Base-by-base conservation (phyloP, 2,329 filamentous ascomycete species). In the Xylaria sp. region DNA sequence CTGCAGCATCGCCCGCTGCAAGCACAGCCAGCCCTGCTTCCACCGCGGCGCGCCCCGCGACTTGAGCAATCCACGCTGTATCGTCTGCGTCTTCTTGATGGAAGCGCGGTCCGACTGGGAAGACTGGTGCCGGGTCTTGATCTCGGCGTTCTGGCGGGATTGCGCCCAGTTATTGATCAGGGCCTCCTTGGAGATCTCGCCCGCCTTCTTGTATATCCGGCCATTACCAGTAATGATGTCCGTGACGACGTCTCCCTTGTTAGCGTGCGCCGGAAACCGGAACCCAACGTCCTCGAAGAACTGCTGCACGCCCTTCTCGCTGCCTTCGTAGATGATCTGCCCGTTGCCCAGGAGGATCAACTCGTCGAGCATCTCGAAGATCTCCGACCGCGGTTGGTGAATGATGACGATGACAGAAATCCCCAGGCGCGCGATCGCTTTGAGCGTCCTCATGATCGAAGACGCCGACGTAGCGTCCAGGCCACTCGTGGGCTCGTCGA, bases 221-320 rank as follows among this genome's bases (percentile, higher is more conserved):
- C 84, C 84, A 64, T 86, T 83, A 2, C 85, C 85, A 0, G 84
- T 84, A 67, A 87, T 83, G 65, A 88, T 87, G 56, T 88, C 85
- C n/a, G 85, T 85, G 23, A 88, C 79, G 1, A 84, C 77, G 64
- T 88, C 86, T 8, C 83, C 85, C 5, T 79, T 80, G 65, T 88
- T 88, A 46, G 77, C 78, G 60, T 82, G 77, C 15, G 72, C 62
- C 0, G 80, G 80, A 61, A 88, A 85, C 0, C 72, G 68, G 71
- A 83, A 87, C 2, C 85, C 85, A 12, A 83, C 72, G 35, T 75
- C 69, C 67, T 84, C 79, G 60, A 88, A 87, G 70, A 84, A 86
- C 2, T 67, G 60, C 53, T 79, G 78, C 1, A 81, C 80, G 1
- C 77, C 75, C 9, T 61, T 65, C 38, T 82, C 80, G 1, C 78